Evolutionary conservation across 106 monocot genomes (phyloP), one percentile per base, ranked within the genome.

Genomic region (Dendrobium nobile): DNA sequence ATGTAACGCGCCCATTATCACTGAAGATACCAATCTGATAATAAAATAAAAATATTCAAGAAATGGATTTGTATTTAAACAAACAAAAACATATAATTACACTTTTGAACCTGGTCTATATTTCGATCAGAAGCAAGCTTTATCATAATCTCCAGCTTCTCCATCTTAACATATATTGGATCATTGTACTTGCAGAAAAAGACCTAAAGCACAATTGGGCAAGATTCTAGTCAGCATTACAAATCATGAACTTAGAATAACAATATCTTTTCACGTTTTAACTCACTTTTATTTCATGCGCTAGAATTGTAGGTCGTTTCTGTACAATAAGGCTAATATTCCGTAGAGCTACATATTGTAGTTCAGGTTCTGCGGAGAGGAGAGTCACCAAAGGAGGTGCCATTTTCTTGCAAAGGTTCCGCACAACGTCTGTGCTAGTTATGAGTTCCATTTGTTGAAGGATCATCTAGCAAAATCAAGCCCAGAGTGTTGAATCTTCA

Each of bases 141-240:
- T 83, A 99, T 99, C 98, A 99, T 99, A 80, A 95, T 99, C 86
- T 99, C 98, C 65, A 99, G 59, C 64, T 99, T 99, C 83, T 99
- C 98, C 98, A 99, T 99, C 87, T 99, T 99, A 74, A 99, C 98
- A 91, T 99, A 99, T 78, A 99, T 95, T 47, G 98, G 98, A 82
- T 99, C 98, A 87, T 99, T 99, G 85, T 99, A 99, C 80, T 99
- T 99, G 90, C 98, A 99, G 82, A 99, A 99, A 80, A 99, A 99
- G 27, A 99, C 98, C 98, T 95, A 78, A 27, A 64, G n/a, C 58
- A 9, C 37, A 59, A 18, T 27, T 64, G 28, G 55, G 61, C 9
- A 4, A 59, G 27, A 56, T 56, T 76, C 76, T 31, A 54, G 6
- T 72, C 73, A 56, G 19, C 68, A 74, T 11, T 79, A 58, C 4